These are phyloP conservation scores for Calonectria leucothoes DNA, from an alignment of 2,329 filamentous ascomycete species.

Conservation along the genomic window DNA sequence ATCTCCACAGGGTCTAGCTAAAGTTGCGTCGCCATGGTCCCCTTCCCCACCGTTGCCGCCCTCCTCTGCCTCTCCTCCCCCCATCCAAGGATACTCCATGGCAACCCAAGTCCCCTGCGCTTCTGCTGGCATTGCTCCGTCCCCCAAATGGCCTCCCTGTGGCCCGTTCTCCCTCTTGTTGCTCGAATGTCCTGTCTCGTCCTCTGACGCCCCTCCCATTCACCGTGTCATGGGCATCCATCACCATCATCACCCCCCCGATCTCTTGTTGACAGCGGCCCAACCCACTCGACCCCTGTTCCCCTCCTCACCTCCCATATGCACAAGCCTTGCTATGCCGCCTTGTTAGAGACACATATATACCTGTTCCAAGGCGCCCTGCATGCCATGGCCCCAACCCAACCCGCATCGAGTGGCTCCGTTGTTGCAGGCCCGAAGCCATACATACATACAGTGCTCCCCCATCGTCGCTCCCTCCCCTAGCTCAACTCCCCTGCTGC, in stretches of 20 bases:
- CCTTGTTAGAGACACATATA: constrained; percentile 16
- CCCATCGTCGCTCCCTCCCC: constrained; percentile 29
- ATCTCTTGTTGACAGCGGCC: constrained; percentile 21
- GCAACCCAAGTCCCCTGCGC: constrained; percentile 20
- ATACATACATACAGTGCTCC: constrained; percentile 6
- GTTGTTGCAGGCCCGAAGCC: constrained; percentile 14
- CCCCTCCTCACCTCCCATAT: constrained; percentile 7
- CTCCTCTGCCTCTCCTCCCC: not conserved
- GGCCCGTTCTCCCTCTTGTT: not conserved
- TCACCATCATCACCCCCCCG: constrained; percentile 6
- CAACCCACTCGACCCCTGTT: constrained; percentile 18
- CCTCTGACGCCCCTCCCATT: constrained; percentile 18
- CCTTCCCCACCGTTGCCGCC: constrained; percentile 27
- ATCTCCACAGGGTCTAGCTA: constrained; percentile 32
- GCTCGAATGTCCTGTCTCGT: constrained; percentile 21
- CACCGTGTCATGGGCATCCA: constrained; percentile 15
- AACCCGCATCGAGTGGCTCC: constrained; percentile 16
- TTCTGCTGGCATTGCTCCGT: constrained; percentile 22
- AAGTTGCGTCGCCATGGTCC: constrained; percentile 6
- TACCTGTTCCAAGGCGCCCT: constrained; percentile 16
- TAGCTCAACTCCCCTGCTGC: constrained; percentile 8
- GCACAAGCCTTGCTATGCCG: constrained; percentile 13
- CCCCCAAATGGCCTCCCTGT: not conserved
- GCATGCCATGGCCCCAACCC: constrained; percentile 9
- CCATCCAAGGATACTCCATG: constrained; percentile 16